Conservation (phyloP, 2,329 filamentous ascomycete species). For the Fusarium sp. region DNA sequence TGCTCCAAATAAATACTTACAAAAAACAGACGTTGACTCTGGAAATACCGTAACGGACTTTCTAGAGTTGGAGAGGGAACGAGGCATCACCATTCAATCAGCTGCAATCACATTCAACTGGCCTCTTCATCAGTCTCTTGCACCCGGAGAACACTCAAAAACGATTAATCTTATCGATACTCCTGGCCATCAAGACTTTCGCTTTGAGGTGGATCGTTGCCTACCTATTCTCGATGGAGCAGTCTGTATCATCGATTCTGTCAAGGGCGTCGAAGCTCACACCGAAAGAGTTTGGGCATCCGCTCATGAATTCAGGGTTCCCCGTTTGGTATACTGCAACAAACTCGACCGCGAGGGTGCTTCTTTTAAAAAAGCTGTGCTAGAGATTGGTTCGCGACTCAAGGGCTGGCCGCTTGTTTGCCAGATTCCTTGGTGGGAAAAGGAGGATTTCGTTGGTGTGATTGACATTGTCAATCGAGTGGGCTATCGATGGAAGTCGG, state of each 20-base stretch:
- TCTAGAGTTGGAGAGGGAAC: constrained; percentile 87
- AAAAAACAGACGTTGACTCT: constrained; percentile 81
- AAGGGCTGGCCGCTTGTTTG: constrained; percentile 90
- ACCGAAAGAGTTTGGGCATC: constrained; percentile 97
- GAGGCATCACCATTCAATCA: constrained; percentile 97
- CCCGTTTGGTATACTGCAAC: constrained; percentile 81
- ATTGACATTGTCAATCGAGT: constrained; percentile 83
- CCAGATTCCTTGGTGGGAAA: constrained; percentile 94
- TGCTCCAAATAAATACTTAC: neutral
- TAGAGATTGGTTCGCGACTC: constrained; percentile 83
- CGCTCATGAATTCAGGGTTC: constrained; percentile 85
- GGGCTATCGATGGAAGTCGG: constrained; percentile 75
- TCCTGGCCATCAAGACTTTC: constrained; percentile 96
- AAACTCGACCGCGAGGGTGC: constrained; percentile 83
- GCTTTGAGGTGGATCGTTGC: constrained; percentile 94
- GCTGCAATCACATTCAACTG: constrained; percentile 95
- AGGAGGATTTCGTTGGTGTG: constrained; percentile 82
- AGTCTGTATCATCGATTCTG: constrained; percentile 91
- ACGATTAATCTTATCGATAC: constrained; percentile 95
- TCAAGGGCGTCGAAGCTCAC: constrained; percentile 94
- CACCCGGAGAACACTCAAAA: constrained; percentile 61
- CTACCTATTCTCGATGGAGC: constrained; percentile 88
- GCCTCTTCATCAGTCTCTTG: constrained; percentile 69
- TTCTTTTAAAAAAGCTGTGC: constrained; percentile 83
- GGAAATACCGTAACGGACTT: constrained; percentile 98